Conservation (phyloP, 768 basidiomycete species). For the Tephrocybe sp. region DNA sequence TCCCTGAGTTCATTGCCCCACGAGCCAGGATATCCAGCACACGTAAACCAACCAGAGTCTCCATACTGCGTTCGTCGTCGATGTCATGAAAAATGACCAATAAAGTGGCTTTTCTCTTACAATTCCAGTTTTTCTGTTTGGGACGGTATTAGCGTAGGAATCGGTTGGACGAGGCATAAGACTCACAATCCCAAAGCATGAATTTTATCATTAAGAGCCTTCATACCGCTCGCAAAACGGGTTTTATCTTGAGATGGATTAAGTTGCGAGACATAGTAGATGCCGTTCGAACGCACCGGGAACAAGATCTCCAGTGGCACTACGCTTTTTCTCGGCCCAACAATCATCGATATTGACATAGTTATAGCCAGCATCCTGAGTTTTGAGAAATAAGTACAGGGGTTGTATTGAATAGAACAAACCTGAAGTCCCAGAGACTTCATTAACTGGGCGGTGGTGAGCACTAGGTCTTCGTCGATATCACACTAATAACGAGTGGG, state of each 20-base stretch:
- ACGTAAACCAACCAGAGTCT: conserved; percentile 66
- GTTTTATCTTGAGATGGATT: conserved; percentile 33
- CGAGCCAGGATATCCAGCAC: conserved; percentile 61
- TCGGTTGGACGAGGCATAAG: no score
- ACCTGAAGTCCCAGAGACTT: conserved; percentile 53
- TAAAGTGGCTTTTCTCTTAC: conserved; percentile 27
- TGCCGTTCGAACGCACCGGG: conserved; percentile 34
- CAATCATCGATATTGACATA: conserved; percentile 66
- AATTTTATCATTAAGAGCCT: conserved; percentile 48
- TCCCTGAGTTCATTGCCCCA: conserved; percentile 39
- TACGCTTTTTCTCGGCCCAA: conserved; percentile 56
- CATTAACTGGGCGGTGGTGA: conserved; percentile 49
- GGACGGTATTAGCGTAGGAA: not conserved
- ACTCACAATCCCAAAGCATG: conserved; percentile 56
- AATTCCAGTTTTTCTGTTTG: conserved; percentile 37
- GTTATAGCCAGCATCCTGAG: conserved; percentile 54
- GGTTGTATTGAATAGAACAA: conserved; percentile 7
- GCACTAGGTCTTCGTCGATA: conserved; percentile 50
- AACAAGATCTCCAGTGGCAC: conserved; percentile 46
- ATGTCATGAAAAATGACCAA: not conserved
- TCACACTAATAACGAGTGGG: conserved; percentile 39
- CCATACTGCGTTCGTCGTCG: conserved; percentile 35
- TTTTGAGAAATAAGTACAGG: no score
- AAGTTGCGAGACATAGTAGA: not conserved
- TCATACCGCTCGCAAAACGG: conserved; percentile 60